These are phyloP conservation scores for Ceratocystiopsis minuta DNA, from an alignment of 2,329 filamentous ascomycete genomes.

Conservation along the genomic window DNA sequence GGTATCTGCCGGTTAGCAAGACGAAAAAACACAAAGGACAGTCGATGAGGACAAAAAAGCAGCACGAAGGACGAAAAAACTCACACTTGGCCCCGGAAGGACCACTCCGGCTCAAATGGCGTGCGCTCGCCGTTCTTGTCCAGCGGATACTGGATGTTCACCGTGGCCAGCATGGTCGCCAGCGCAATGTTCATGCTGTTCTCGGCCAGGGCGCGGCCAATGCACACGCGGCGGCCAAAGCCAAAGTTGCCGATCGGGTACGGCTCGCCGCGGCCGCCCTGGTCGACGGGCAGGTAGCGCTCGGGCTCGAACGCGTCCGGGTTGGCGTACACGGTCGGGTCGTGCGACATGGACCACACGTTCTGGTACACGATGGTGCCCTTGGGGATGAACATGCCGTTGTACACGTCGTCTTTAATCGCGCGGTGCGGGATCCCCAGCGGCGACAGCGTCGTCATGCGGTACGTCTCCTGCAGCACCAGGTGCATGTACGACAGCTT, in stretches of 20 bases:
- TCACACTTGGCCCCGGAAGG: no score
- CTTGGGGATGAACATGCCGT: conserved; percentile 37
- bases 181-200: conserved; percentile 28
- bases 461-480: conserved; percentile 27
- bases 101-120: not conserved
- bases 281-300: conserved; percentile 16
- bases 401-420: conserved; percentile 35
- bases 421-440: conserved; percentile 36
- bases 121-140: not conserved
- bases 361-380: conserved; percentile 28
- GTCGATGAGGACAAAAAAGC: no score
- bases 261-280: conserved; percentile 25
- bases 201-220: conserved; percentile 35
- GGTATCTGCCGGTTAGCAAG: no score
- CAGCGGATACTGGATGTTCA: conserved; percentile 11
- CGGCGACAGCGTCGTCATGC: conserved; percentile 27
- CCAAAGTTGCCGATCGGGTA: conserved; percentile 30
- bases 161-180: conserved; percentile 29
- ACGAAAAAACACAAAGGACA: no score
- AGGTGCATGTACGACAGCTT: conserved; percentile 25
- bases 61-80: no score
- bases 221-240: conserved; percentile 37
- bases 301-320: conserved; percentile 27
- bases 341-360: conserved; percentile 25
- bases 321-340: conserved; percentile 21